Conservation (phyloP, 2,329 filamentous ascomycete genomes). For the Ustilaginoidea virens region DNA sequence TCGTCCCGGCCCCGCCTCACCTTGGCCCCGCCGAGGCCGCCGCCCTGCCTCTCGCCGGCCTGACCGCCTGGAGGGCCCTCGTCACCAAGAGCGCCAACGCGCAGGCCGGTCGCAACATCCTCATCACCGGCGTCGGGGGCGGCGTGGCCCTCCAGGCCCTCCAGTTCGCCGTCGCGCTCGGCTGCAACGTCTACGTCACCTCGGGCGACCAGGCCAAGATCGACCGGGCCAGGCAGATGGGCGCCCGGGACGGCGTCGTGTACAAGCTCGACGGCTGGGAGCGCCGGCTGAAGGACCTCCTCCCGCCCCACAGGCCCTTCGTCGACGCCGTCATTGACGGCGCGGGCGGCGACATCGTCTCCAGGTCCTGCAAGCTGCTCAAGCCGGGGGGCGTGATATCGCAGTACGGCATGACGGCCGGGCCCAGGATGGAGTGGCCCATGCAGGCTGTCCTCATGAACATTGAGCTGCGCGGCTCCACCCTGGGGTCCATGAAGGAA, state of each 20-base stretch:
- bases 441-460: conserved; percentile 80
- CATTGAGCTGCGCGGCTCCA: conserved; percentile 70
- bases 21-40: conserved; percentile 61
- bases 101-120: conserved; percentile 51
- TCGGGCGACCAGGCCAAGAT: conserved; percentile 65
- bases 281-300: conserved; percentile 46
- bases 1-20: conserved; percentile 58
- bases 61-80: conserved; percentile 80
- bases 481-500: conserved; percentile 83
- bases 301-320: conserved; percentile 51
- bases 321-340: conserved; percentile 83
- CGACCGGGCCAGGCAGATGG: conserved; percentile 51
- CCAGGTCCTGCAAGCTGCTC: conserved; percentile 49
- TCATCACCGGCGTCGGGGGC: conserved; percentile 85
- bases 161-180: conserved; percentile 61
- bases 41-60: conserved; percentile 66
- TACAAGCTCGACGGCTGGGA: conserved; percentile 77
- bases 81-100: conserved; percentile 56
- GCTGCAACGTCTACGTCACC: conserved; percentile 69
- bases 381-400: conserved; percentile 74
- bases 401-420: conserved; percentile 81
- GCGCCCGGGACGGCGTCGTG: conserved; percentile 65
- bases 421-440: conserved; percentile 70
- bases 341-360: conserved; percentile 73
- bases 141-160: conserved; percentile 76